Conservation (phyloP, 2,329 filamentous ascomycete species). For the Fonsecaea pedrosoi region DNA sequence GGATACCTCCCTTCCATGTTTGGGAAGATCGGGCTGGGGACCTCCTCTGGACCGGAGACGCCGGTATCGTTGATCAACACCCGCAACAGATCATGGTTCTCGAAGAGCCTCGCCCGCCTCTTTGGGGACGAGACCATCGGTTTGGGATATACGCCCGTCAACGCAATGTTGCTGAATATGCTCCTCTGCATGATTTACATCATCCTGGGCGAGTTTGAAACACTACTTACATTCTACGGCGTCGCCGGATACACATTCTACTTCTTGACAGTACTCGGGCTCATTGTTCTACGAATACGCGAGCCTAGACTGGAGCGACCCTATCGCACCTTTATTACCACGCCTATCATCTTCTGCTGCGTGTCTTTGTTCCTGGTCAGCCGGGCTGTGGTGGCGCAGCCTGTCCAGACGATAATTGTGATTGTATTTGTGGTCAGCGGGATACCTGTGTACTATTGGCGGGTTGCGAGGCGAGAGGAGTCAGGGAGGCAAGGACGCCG, state of each 20-base stretch:
- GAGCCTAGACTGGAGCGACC: constrained; percentile 89
- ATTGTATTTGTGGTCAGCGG: constrained; percentile 83
- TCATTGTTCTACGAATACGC: constrained; percentile 85
- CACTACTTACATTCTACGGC: constrained; percentile 94
- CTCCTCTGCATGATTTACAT: constrained; percentile 78
- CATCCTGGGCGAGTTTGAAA: constrained; percentile 85
- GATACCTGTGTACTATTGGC: constrained; percentile 87
- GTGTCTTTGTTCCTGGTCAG: constrained; percentile 91
- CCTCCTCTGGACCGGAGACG: constrained; percentile 36
- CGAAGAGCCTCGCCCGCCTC: constrained; percentile 64
- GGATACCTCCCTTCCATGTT: constrained; percentile 87
- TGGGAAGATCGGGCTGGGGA: constrained; percentile 76
- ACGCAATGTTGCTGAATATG: constrained; percentile 84
- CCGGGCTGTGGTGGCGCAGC: constrained; percentile 87
- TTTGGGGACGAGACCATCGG: constrained; percentile 79
- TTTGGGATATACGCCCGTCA: constrained; percentile 92
- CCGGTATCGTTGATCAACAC: constrained; percentile 46
- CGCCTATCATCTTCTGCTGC: constrained; percentile 97
- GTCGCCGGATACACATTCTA: constrained; percentile 98
- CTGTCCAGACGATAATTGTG: constrained; percentile 86
- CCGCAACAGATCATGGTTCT: constrained; percentile 61
- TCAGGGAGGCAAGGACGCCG: constrained; percentile 33
- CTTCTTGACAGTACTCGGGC: constrained; percentile 89
- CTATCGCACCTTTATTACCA: constrained; percentile 95
- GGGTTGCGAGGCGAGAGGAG: constrained; percentile 66